Conservation (phyloP, 352 stramenopile genomes). For the Phytopythium aichiense region DNA sequence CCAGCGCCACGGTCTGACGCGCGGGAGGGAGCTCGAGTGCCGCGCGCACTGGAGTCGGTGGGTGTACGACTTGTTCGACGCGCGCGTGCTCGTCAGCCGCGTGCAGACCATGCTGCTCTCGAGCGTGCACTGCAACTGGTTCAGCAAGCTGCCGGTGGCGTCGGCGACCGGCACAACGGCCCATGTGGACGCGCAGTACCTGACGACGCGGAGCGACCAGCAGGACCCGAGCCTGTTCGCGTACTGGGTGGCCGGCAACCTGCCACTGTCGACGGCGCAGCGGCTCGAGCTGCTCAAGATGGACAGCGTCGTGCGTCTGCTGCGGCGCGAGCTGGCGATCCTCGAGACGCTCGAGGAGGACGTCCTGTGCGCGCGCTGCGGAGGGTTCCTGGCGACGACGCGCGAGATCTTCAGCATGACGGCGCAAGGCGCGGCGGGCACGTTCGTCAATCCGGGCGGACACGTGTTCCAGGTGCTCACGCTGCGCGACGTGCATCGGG, state of each 20-base stretch:
- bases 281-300: constrained; percentile 58
- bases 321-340: constrained; percentile 54
- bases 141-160: constrained; percentile 25
- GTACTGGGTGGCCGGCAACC: constrained; percentile 73
- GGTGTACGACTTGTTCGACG: constrained; percentile 61
- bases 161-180: background rate
- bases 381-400: constrained; percentile 58
- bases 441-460: constrained; percentile 79
- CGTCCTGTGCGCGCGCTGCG: constrained; percentile 62
- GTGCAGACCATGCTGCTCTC: constrained; percentile 69
- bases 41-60: constrained; percentile 42
- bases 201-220: constrained; percentile 32
- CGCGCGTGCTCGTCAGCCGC: constrained; percentile 42
- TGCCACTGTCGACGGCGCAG: constrained; percentile 55
- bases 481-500: constrained; percentile 41
- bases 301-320: constrained; percentile 50
- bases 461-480: constrained; percentile 82
- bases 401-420: constrained; percentile 79
- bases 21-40: constrained; percentile 24
- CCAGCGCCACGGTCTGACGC: constrained; percentile 10
- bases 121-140: constrained; percentile 73
- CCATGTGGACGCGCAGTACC: constrained; percentile 16
- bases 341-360: constrained; percentile 57
- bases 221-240: constrained; percentile 69
- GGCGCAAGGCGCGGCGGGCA: constrained; percentile 48